Evolutionary conservation across 257 asterid genomes (phyloP).

Genomic region (Forsythia viridissima): DNA sequence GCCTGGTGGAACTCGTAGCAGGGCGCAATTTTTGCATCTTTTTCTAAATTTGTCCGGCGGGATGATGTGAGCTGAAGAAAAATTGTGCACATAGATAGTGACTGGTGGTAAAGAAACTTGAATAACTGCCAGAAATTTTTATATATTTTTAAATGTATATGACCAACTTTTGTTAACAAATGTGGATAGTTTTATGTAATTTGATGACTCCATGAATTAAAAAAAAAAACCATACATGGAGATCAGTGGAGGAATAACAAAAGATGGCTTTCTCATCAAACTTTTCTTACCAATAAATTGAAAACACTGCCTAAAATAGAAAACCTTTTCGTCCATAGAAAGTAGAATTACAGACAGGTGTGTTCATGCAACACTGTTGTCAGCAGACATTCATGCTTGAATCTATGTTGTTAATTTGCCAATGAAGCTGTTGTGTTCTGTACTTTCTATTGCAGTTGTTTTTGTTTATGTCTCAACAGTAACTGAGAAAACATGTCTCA

Average conservation of each 20-base stretch:
- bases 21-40: no score
- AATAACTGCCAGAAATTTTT: constrained; percentile 23
- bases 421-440: not conserved
- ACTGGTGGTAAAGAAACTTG: constrained; percentile 21
- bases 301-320: not conserved
- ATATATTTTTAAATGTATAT: not conserved
- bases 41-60: no score
- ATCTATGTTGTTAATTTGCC: not conserved
- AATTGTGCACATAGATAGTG: constrained; percentile 31
- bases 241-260: not conserved
- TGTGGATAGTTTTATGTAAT: constrained; percentile 18
- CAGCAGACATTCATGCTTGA: not conserved
- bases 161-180: constrained; percentile 15
- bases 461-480: constrained; percentile 42
- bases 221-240: not conserved
- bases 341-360: not conserved
- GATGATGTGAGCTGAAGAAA: constrained; percentile 42
- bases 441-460: constrained; percentile 24
- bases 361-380: not conserved
- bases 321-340: not conserved
- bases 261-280: not conserved
- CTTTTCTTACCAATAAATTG: not conserved
- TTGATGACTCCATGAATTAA: not conserved
- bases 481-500: constrained; percentile 47
- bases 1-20: not conserved